Evolutionary conservation across 257 asterid species (phyloP).

Genomic region (Anisodus tanguticus): DNA sequence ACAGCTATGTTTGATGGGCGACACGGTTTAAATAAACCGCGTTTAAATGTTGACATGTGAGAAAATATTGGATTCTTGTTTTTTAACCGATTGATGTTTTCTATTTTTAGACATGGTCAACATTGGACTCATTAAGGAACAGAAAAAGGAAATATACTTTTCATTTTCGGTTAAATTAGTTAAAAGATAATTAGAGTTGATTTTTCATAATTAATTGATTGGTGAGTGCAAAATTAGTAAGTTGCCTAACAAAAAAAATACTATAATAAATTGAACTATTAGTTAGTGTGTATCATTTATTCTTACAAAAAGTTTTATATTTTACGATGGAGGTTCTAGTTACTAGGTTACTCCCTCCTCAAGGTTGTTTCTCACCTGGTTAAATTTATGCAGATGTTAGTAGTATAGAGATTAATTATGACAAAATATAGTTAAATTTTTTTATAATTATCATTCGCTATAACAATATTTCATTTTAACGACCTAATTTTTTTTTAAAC

Average conservation of each 20-base stretch:
- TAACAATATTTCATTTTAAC: too few relatives aligned
- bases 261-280: neutral
- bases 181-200: neutral
- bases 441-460: too few relatives aligned
- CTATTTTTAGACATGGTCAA: slow-evolving; percentile 9
- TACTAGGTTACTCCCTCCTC: too few relatives aligned
- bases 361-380: too few relatives aligned
- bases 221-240: slow-evolving; percentile 10
- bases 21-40: slow-evolving; percentile 33
- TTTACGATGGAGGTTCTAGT: too few relatives aligned
- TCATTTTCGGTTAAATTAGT: neutral
- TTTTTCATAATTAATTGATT: neutral
- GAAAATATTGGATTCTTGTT: neutral
- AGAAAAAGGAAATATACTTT: neutral
- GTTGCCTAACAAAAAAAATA: neutral
- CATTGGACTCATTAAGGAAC: neutral
- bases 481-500: too few relatives aligned
- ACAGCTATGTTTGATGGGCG: slow-evolving; percentile 1
- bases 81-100: neutral
- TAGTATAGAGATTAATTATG: too few relatives aligned
- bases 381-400: too few relatives aligned
- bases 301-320: too few relatives aligned
- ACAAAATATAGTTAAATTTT: too few relatives aligned
- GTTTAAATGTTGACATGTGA: neutral
- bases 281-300: too few relatives aligned